Base-by-base conservation (phyloP, 1,139 yeast genomes). In the Geotrichum aggregatum region DNA sequence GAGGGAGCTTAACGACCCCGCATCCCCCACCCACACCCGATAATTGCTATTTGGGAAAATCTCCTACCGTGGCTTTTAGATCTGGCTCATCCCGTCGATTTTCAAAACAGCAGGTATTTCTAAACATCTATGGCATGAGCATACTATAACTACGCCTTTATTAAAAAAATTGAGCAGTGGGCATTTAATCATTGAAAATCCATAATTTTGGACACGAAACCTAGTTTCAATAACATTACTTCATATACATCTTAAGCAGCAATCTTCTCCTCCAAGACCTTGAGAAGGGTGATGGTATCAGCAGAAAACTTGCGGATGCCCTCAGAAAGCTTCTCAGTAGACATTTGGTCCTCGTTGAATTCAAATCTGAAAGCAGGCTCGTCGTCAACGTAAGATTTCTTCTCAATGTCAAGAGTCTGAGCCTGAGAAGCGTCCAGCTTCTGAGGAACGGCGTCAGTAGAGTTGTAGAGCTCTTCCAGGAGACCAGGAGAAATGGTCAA, bases 221-320 rank as follows among this genome's bases (percentile, higher is more conserved):
- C 28, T 24, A 33, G 35, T 14, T 13, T 14, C 16, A 11, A 33
- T 33, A 6, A 11, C n/a, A 33, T 14, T n/a, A 35, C 21, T 14
- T 35, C 39, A 35, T 35, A 35, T 35, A 35, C 21, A 35, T 18
- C 28, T 36, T 56, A 55, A 42, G 57, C 58, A 39, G 33, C 42
- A 43, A 88, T 78, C 76, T 80, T 87, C 69, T 78, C 73, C 76
- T 86, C 89, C 72, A 92, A 80, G 71, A 83, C 78, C 63, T 80
- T 77, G 74, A 86, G 79, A 71, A 92, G 83, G 59, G 96, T 85
- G 66, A 76, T 83, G 67, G 95, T 87, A 72, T 94, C 99, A 72
- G 88, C 92, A 66, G 97, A 88, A 75, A 92, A 92, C 74, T 83
- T 82, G 80, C 98, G 87, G 76, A 92, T 92, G 82, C 98, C 98